phyloP scores from a whole-genome alignment of 2,329 filamentous ascomycete species.

The Ambrosiella xylebori region DNA sequence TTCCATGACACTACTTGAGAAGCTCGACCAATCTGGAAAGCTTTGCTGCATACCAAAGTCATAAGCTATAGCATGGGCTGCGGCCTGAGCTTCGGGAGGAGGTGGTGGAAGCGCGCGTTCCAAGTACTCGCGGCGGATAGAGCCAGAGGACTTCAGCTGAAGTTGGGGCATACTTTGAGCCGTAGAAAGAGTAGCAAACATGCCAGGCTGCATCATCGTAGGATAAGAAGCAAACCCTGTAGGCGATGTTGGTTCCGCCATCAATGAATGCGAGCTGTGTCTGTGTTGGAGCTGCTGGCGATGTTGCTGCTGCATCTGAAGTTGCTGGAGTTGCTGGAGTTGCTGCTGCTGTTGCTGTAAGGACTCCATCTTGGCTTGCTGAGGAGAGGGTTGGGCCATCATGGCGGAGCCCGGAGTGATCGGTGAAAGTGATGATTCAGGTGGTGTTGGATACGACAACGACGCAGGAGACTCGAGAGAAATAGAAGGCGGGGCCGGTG shows the following conservation, averaged over 20 bases:
- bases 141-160: conserved; percentile 17
- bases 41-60: conserved; percentile 25
- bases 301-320: conserved; percentile 17
- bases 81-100: conserved; percentile 11
- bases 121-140: conserved; percentile 16
- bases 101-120: conserved; percentile 22
- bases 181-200: conserved; percentile 11
- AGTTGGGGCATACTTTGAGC: conserved; percentile 17
- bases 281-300: conserved; percentile 12
- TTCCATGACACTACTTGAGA: conserved; percentile 21
- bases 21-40: conserved; percentile 27
- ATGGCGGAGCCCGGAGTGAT: conserved; percentile 14
- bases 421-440: conserved; percentile 17
- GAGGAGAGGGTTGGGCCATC: conserved; percentile 19
- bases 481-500: background rate
- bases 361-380: conserved; percentile 16
- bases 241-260: conserved; percentile 16
- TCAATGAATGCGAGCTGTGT: conserved; percentile 13
- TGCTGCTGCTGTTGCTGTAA: conserved; percentile 15
- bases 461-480: conserved; percentile 16
- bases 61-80: conserved; percentile 24
- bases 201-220: conserved; percentile 17
- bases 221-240: conserved; percentile 20
- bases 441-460: conserved; percentile 15
- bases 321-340: conserved; percentile 16